phyloP scores from a whole-genome alignment of 192 early-diverging fungal species.

The Podochytrium sp. region DNA sequence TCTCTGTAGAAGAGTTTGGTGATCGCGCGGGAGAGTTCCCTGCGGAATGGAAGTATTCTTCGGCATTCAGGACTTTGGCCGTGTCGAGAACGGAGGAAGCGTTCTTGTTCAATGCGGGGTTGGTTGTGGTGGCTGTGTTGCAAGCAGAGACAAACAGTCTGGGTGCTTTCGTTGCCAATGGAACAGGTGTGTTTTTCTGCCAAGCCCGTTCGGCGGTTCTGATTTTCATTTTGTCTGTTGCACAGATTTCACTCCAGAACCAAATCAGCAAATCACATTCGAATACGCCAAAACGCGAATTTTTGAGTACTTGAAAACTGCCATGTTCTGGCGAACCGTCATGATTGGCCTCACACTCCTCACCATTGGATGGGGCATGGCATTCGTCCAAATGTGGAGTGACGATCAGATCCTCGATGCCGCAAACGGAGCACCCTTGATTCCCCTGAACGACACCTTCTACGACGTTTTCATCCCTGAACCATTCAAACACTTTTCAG shows the following conservation, averaged over 20 bases:
- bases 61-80: background rate
- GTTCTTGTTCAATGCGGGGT: background rate
- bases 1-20: background rate
- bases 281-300: too few species aligned
- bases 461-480: conserved; percentile 7
- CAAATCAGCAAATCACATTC: background rate
- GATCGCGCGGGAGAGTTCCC: too few species aligned
- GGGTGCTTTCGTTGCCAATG: background rate
- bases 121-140: background rate
- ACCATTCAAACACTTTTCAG: background rate
- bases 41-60: background rate
- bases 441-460: background rate
- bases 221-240: background rate
- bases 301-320: background rate
- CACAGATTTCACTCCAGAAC: background rate
- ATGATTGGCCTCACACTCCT: background rate
- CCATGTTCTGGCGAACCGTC: background rate
- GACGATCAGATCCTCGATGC: background rate
- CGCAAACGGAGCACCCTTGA: background rate
- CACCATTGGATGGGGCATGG: background rate
- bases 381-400: background rate
- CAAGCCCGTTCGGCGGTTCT: background rate
- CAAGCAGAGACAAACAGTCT: background rate
- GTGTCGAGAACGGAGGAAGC: background rate
- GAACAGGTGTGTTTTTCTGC: background rate